Conservation (phyloP, 495 filamentous ascomycete genomes). For the Daldinia concentrica region DNA sequence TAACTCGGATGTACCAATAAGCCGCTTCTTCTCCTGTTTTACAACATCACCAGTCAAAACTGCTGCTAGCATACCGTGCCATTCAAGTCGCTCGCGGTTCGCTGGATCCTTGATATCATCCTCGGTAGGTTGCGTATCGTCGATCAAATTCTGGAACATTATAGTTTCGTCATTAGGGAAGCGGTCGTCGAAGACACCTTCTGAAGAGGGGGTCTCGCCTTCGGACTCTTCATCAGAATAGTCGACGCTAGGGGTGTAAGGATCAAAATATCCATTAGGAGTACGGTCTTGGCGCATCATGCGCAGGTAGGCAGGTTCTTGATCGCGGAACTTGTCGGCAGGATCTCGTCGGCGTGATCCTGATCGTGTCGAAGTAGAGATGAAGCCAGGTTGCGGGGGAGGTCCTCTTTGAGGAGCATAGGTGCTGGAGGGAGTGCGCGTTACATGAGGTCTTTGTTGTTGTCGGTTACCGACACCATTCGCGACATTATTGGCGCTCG, state of each 20-base stretch:
- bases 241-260: slow-evolving; percentile 70
- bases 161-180: slow-evolving; percentile 90
- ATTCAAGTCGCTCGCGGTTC: slow-evolving; percentile 92
- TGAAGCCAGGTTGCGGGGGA: slow-evolving; percentile 43
- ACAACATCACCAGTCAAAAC: slow-evolving; percentile 97
- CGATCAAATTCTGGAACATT: slow-evolving; percentile 82
- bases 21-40: slow-evolving; percentile 93
- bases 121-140: slow-evolving; percentile 84
- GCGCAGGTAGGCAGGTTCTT: slow-evolving; percentile 60
- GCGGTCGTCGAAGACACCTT: slow-evolving; percentile 79
- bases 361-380: slow-evolving; percentile 65
- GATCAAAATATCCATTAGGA: slow-evolving; percentile 79
- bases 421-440: slow-evolving; percentile 59
- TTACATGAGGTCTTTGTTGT: slow-evolving; percentile 43
- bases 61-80: slow-evolving; percentile 96
- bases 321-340: slow-evolving; percentile 67
- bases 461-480: slow-evolving; percentile 40
- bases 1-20: slow-evolving; percentile 82
- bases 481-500: slow-evolving; percentile 23
- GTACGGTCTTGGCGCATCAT: slow-evolving; percentile 65
- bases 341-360: slow-evolving; percentile 83
- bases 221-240: slow-evolving; percentile 87
- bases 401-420: slow-evolving; percentile 59
- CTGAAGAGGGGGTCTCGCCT: slow-evolving; percentile 81
- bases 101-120: slow-evolving; percentile 89